These are phyloP conservation scores for Pouteria campechiana DNA, from an alignment of 179 eudicot species.

Conservation along the genomic window DNA sequence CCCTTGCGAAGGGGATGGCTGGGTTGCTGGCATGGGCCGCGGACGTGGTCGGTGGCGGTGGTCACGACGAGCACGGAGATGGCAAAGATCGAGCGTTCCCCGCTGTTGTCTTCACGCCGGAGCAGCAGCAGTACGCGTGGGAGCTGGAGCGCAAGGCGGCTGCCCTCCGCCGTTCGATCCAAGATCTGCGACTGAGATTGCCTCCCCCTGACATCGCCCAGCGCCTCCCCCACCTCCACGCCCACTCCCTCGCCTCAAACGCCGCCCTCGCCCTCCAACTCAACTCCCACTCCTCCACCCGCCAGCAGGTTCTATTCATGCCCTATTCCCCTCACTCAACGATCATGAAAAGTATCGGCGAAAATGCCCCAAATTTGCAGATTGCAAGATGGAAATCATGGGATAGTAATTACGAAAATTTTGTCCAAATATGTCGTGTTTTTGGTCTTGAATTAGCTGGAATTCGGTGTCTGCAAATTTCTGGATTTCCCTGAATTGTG, in stretches of 20 bases:
- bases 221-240: constrained; percentile 88
- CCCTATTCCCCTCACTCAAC: no score
- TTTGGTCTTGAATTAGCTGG: constrained; percentile 2
- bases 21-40: constrained; percentile 92
- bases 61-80: constrained; percentile 24
- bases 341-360: no score
- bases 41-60: constrained; percentile 57
- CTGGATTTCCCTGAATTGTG: background rate
- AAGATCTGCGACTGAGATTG: constrained; percentile 71
- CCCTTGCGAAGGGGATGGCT: constrained; percentile 43
- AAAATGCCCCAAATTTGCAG: no score
- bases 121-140: constrained; percentile 40
- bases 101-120: constrained; percentile 60
- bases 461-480: background rate
- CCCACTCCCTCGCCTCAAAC: constrained; percentile 86
- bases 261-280: constrained; percentile 75
- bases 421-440: background rate
- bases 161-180: constrained; percentile 57
- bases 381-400: no score
- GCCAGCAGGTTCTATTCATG: constrained; percentile 37
- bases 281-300: constrained; percentile 79
- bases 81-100: constrained; percentile 35
- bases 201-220: constrained; percentile 80
- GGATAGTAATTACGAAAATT: no score
- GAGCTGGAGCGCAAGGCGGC: constrained; percentile 42